Percentiles rank a stretch among this genome's conserved stretches.
Evolutionary conservation across 129 eudicot genomes (phyloP).

Genomic region (Dittrichia graveolens): DNA sequence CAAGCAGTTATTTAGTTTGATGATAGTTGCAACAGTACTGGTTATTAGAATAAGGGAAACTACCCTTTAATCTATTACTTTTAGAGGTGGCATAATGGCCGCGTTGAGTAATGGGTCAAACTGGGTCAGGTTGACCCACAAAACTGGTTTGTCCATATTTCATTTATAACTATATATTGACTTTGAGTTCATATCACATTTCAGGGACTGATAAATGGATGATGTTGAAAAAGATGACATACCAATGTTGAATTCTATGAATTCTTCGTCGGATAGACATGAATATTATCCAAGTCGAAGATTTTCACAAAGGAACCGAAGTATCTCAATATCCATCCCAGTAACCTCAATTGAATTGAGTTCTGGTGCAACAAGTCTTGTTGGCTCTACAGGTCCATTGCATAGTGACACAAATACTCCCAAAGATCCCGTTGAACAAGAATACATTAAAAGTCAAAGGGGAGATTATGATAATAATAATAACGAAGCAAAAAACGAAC

Average conservation of each 20-base stretch:
- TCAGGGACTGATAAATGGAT: constrained; percentile 51
- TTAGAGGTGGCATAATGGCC: neutral
- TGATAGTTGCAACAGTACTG: neutral
- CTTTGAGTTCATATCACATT: constrained; percentile 1
- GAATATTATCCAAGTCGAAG: constrained; percentile 35
- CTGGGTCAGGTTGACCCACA: neutral
- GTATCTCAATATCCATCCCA: constrained; percentile 73
- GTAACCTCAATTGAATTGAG: constrained; percentile 35
- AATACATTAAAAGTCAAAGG: constrained; percentile 31
- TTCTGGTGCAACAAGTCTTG: constrained; percentile 27
- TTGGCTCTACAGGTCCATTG: constrained; percentile 56
- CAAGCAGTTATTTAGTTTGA: neutral
- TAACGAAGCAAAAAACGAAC: constrained; percentile 50
- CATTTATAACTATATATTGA: neutral
- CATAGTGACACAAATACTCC: constrained; percentile 41
- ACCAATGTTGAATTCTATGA: constrained; percentile 47
- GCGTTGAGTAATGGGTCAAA: neutral
- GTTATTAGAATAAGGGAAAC: neutral
- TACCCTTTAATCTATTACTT: neutral
- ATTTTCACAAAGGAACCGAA: constrained; percentile 42
- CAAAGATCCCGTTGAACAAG: constrained; percentile 33
- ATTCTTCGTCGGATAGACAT: constrained; percentile 36
- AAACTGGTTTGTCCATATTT: too few species aligned
- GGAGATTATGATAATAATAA: constrained; percentile 18
- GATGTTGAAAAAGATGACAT: constrained; percentile 52